Evolutionary conservation across 768 basidiomycete species (phyloP).

Genomic region (Pisolithus marmoratus): DNA sequence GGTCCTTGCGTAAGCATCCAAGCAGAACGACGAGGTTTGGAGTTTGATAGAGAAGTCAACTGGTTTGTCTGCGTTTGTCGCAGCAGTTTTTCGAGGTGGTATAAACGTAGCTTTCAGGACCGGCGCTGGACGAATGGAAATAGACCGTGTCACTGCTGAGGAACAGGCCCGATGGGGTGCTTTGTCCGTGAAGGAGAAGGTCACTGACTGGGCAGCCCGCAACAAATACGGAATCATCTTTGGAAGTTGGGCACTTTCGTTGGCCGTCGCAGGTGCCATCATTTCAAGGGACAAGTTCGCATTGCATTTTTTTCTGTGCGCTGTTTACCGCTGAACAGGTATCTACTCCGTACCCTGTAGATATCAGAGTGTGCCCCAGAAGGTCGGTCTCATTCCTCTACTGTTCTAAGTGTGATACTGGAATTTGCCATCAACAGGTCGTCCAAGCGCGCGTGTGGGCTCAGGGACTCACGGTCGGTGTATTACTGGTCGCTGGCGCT

Average conservation of each 20-base stretch:
- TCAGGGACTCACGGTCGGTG: slow-evolving; percentile 72
- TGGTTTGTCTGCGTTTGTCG: slow-evolving; percentile 38
- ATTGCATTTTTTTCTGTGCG: slow-evolving; percentile 21
- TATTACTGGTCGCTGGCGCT: slow-evolving; percentile 65
- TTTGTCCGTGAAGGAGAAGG: slow-evolving; percentile 46
- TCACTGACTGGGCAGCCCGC: slow-evolving; percentile 55
- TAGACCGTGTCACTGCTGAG: slow-evolving; percentile 39
- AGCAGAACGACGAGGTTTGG: slow-evolving; percentile 63
- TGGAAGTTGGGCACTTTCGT: slow-evolving; percentile 67
- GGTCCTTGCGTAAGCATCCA: slow-evolving; percentile 66
- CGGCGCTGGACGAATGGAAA: slow-evolving; percentile 44
- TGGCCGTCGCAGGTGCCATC: slow-evolving; percentile 57
- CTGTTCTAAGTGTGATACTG: neutral
- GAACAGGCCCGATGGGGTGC: slow-evolving; percentile 43
- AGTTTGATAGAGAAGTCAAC: slow-evolving; percentile 51
- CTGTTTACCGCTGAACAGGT: neutral
- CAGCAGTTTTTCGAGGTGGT: neutral
- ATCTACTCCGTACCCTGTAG: slow-evolving; percentile 1
- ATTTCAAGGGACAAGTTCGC: slow-evolving; percentile 63
- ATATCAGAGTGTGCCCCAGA: slow-evolving; percentile 24
- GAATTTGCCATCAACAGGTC: slow-evolving; percentile 43
- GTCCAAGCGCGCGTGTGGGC: slow-evolving; percentile 91
- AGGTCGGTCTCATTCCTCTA: slow-evolving; percentile 8
- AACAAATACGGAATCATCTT: slow-evolving; percentile 73
- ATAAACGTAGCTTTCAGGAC: slow-evolving; percentile 11